Evolutionary conservation across 495 filamentous ascomycete species (phyloP), one percentile per base, ranked within the genome.

Genomic region (Daldinia bambusicola): DNA sequence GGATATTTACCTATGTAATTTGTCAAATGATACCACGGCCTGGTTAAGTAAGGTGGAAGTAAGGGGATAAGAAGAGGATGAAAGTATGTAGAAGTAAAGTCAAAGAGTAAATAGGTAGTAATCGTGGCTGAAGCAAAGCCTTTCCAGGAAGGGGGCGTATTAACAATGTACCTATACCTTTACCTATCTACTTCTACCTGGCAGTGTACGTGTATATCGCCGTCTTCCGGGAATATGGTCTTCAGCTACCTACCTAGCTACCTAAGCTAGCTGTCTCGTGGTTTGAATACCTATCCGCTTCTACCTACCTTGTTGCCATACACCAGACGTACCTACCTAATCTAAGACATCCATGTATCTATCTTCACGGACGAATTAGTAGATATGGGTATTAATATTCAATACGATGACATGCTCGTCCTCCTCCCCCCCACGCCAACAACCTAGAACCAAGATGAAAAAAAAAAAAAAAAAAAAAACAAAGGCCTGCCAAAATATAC

Each of bases 101-200:
- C n/a, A 26, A 26, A 26, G 26, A 26, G 26, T n/a, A n/a, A n/a
- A n/a, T n/a, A 43, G 12, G 8, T 1, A 32, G 50, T 53, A 30
- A 53, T 53, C 50, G 50, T 53, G 50, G 50, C 30, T 32, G 18
- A 48, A 48, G 43, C 18, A 48, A 30, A 53, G 50, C 50, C 50
- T 53, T 53, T 10, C 30, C 14, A 48, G 43, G 50, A 53, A 10
- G 45, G 9, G 22, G 48, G 12, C 30, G 30, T 53, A 53, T 26
- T 32, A 12, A 10, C 22, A 12, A 53, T 37, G 31, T 56, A 56
- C 32, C 53, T 56, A 56, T 56, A 56, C 32, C 32, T 37, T 37
- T 56, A 34, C 53, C 53, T 18, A 37, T 5, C 52, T n/a, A 32
- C 5, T 4, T 53, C 9, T 20, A 48, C 20, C 43, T 48, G 9